Evolutionary conservation across 1,139 yeast genomes (phyloP), one percentile per base, ranked within the genome.

Genomic region (Debaryomyces sp.): DNA sequence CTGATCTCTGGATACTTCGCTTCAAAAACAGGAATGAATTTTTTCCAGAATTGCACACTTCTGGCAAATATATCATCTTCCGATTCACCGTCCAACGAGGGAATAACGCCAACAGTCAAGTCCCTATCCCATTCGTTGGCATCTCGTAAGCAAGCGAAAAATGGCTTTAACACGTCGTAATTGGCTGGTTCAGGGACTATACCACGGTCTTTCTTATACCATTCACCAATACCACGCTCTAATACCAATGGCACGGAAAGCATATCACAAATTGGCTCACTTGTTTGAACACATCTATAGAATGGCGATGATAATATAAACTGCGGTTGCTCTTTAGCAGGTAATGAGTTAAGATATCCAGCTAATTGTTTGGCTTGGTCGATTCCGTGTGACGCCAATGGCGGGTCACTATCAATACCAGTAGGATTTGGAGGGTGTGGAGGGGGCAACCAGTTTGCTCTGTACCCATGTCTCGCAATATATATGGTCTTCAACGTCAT

Each of bases 271-370:
- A 84, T 70, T 2, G 92, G 89, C 41, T 81, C 78, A 3, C 87
- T 80, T 0, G 98, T 91, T 64, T 94, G 92, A 13, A 92, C 74
- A 65, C 98, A 94, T 52, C 98, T 73, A 64, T 89, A 91, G 64
- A 90, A 92, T 0, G 98, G 98, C 2, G 97, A 89, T 1, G 86
- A 72, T 57, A 87, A 73, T 22, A 89, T 77, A 45, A 84, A 70
- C 52, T 85, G 83, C 1, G 92, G 89, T 47, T 73, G 76, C 22
- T 82, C 80, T 4, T 71, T 68, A 2, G 59, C 52, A 0, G 73
- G 70, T 17, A 82, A 61, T 1, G 67, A 53, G 2, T 56, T 50
- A 15, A 82, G 53, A 58, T 77, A 82, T 21, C 70, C 77, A 0
- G 88, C 92, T 48, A 89, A 70, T 60, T 89, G 90, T 47, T 78